phyloP scores from a whole-genome alignment of 2,329 filamentous ascomycete species.

The Ophiocordyceps sinensis region DNA sequence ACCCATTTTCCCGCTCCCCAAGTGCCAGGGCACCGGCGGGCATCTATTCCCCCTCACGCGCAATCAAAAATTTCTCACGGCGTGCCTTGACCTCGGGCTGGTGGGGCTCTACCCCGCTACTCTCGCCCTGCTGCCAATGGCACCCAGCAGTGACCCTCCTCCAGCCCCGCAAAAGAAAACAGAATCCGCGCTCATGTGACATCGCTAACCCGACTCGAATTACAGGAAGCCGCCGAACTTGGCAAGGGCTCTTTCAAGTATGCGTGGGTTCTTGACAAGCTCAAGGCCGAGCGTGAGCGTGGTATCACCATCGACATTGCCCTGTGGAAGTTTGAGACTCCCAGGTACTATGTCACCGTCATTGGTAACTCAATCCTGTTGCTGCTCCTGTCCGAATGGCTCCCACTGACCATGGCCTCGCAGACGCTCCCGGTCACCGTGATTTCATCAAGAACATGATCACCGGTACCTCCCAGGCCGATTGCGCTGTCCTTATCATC shows the following conservation, averaged over 20 bases:
- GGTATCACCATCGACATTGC: slow-evolving; percentile 99
- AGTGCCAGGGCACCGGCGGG: background rate
- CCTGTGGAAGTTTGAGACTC: slow-evolving; percentile 99
- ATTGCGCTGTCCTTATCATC: slow-evolving; percentile 99
- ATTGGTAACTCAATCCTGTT: slow-evolving; percentile 53
- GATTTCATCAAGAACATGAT: slow-evolving; percentile 99
- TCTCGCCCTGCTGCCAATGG: background rate
- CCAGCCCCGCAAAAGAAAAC: background rate
- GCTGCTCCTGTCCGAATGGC: background rate
- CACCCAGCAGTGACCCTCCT: background rate
- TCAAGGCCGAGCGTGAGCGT: slow-evolving; percentile 99
- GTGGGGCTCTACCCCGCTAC: slow-evolving; percentile 4
- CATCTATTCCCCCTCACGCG: background rate
- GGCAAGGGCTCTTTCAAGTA: slow-evolving; percentile 99
- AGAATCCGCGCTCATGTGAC: slow-evolving; percentile 1
- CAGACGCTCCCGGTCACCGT: slow-evolving; percentile 97
- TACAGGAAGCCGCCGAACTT: slow-evolving; percentile 91
- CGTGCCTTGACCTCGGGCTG: background rate
- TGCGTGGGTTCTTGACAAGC: slow-evolving; percentile 99
- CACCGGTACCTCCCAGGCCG: slow-evolving; percentile 99
- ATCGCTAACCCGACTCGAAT: slow-evolving; percentile 5
- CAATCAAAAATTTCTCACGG: background rate
- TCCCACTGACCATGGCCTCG: slow-evolving; percentile 2
- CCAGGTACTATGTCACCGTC: slow-evolving; percentile 95
- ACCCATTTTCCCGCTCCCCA: background rate